Base-by-base conservation (phyloP, 208 protist species). In the Crithidia fasciculata region DNA sequence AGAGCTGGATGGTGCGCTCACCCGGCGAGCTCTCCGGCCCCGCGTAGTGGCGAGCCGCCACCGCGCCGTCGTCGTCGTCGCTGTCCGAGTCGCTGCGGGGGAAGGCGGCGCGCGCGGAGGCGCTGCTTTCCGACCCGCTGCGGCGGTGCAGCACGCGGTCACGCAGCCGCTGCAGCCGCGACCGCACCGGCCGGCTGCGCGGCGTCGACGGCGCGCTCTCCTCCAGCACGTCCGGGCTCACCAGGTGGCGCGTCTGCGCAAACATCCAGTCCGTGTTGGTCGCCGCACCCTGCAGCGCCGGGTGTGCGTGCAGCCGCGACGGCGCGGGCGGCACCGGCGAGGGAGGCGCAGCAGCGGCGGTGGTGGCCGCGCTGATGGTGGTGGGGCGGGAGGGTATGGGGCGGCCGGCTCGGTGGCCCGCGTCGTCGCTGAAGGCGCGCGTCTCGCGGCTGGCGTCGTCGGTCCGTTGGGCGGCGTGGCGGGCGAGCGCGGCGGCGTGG, bases 1-100 rank as follows among this genome's bases (percentile, higher is more conserved):
- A 73, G 15, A 73, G 68, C 47, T 65, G 58, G 45, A 73, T 65
- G n/a, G 43, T 73, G 16, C 47, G 68, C 68, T 64, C 68, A 3
- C 68, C 68, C 6, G 68, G 68, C 16, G 68, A 57, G 68, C 37
- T 44, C 58, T 65, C 68, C 68, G 56, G 43, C 39, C 8, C 57
- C 2, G 15, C 68, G 58, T 65, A 63, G 45, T 54, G 28, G 10
- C 28, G 45, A 15, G 8, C 45, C 16, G 57, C 57, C 45, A n/a
- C 37, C 15, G 9, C 50, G 44, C 15, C 18, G 43, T 50, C 56
- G 28, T 60, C 58, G 13, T 36, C 28, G 47, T 43, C 45, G 45
- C 55, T 13, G 39, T 73, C 68, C 13, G 39, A 57, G 53, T 44
- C 19, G 68, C 68, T 73, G 58, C 39, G 45, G n/a, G 58, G 58